Evolutionary conservation across 805 yeast species (phyloP).

Genomic region (Helenozyma rhizophorensis): DNA sequence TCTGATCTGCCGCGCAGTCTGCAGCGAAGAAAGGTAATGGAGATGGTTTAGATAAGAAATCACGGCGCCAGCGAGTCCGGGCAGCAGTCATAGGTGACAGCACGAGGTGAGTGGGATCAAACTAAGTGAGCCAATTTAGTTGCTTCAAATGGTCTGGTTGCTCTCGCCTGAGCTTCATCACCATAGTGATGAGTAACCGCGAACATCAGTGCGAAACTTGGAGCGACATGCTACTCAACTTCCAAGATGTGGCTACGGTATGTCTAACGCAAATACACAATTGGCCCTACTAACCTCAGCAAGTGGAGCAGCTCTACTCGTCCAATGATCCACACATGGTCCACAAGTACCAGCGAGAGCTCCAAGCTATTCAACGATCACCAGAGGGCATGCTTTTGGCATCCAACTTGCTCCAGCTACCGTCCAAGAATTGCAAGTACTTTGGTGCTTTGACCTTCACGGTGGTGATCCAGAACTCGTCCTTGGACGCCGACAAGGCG

Average conservation of each 20-base stretch:
- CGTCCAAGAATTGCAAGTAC: conserved; percentile 52
- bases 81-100: no score
- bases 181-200: conserved; percentile 3
- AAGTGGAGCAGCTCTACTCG: conserved; percentile 43
- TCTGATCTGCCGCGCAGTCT: no score
- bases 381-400: conserved; percentile 57
- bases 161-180: no score
- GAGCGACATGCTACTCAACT: not conserved
- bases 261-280: not conserved
- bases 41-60: no score
- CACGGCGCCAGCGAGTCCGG: no score
- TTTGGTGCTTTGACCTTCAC: conserved; percentile 81
- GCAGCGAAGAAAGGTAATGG: no score
- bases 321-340: conserved; percentile 36
- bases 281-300: conserved; percentile 14
- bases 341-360: conserved; percentile 43
- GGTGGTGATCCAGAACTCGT: conserved; percentile 46
- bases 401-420: conserved; percentile 39
- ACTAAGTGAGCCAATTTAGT: no score
- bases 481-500: conserved; percentile 6
- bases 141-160: no score
- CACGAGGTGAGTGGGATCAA: no score
- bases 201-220: no score
- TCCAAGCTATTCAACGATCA: conserved; percentile 59
- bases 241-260: conserved; percentile 6